Evolutionary conservation across 2,329 filamentous ascomycete genomes (phyloP).

Genomic region (Trichoderma sp.): DNA sequence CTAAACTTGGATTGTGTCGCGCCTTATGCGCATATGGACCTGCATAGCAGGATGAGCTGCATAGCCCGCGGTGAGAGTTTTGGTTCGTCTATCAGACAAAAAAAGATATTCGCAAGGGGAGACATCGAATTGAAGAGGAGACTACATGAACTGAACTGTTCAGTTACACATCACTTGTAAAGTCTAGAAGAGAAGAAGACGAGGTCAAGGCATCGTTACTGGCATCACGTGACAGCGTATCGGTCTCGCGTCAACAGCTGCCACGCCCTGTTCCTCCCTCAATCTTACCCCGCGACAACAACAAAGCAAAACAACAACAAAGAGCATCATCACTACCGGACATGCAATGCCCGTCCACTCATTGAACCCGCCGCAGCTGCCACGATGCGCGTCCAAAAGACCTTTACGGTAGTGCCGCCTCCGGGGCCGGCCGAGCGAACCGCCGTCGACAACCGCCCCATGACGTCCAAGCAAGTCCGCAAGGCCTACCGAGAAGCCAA

Average conservation of each 20-base stretch:
- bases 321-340: not conserved
- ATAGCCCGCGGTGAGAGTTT: too few relatives aligned
- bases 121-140: too few relatives aligned
- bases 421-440: slow-evolving; percentile 32
- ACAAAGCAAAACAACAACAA: slow-evolving; percentile 1
- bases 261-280: not conserved
- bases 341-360: slow-evolving; percentile 12
- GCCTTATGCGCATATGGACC: too few relatives aligned
- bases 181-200: not conserved
- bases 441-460: slow-evolving; percentile 36
- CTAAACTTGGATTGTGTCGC: too few relatives aligned
- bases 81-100: too few relatives aligned
- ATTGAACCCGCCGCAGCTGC: not conserved
- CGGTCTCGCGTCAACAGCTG: slow-evolving; percentile 27
- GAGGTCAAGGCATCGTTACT: not conserved
- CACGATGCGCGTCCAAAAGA: slow-evolving; percentile 47
- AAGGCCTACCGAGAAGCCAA: slow-evolving; percentile 45
- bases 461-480: slow-evolving; percentile 49
- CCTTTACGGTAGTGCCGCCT: slow-evolving; percentile 49
- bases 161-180: not conserved
- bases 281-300: slow-evolving; percentile 23
- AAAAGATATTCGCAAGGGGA: too few relatives aligned
- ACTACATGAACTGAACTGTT: too few relatives aligned
- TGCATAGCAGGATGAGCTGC: too few relatives aligned
- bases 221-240: slow-evolving; percentile 31